phyloP scores from a whole-genome alignment of 169 alveolate genomes.

The Plasmodium malariae region DNA sequence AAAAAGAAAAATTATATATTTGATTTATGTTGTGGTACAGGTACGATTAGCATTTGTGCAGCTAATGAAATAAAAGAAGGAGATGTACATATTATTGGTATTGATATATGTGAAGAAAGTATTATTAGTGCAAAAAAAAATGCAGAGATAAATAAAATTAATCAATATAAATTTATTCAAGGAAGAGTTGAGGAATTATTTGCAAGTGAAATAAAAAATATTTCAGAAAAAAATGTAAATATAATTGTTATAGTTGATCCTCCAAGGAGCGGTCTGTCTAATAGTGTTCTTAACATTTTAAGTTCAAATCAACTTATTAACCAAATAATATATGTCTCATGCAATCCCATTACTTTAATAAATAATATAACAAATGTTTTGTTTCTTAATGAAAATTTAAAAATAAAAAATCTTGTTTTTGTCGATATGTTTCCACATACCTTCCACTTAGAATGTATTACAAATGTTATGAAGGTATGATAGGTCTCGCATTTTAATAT shows the following conservation, averaged over 20 bases:
- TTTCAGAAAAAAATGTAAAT: slow-evolving; percentile 29
- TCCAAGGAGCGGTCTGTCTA: slow-evolving; percentile 72
- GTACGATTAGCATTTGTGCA: slow-evolving; percentile 75
- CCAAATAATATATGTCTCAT: slow-evolving; percentile 76
- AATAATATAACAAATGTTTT: slow-evolving; percentile 64
- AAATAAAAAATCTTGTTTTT: slow-evolving; percentile 60
- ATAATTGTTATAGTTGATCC: slow-evolving; percentile 75
- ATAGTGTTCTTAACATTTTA: slow-evolving; percentile 52
- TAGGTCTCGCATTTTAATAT: too few relatives aligned
- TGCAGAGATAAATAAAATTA: slow-evolving; percentile 69
- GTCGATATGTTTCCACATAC: slow-evolving; percentile 78
- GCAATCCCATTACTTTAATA: slow-evolving; percentile 57
- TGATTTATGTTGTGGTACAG: slow-evolving; percentile 78
- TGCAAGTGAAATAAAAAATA: slow-evolving; percentile 60
- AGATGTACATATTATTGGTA: slow-evolving; percentile 55
- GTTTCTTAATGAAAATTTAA: slow-evolving; percentile 61
- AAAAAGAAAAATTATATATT: slow-evolving; percentile 55
- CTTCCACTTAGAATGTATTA: slow-evolving; percentile 71
- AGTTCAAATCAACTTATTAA: slow-evolving; percentile 46
- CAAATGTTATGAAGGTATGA: slow-evolving; percentile 18
- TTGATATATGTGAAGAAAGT: slow-evolving; percentile 75
- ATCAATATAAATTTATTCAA: slow-evolving; percentile 69
- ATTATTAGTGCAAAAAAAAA: slow-evolving; percentile 73
- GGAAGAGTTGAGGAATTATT: slow-evolving; percentile 76
- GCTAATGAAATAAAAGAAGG: slow-evolving; percentile 42